Base-by-base conservation (phyloP, 805 yeast genomes). In the Sugiyamaella floridensis region DNA sequence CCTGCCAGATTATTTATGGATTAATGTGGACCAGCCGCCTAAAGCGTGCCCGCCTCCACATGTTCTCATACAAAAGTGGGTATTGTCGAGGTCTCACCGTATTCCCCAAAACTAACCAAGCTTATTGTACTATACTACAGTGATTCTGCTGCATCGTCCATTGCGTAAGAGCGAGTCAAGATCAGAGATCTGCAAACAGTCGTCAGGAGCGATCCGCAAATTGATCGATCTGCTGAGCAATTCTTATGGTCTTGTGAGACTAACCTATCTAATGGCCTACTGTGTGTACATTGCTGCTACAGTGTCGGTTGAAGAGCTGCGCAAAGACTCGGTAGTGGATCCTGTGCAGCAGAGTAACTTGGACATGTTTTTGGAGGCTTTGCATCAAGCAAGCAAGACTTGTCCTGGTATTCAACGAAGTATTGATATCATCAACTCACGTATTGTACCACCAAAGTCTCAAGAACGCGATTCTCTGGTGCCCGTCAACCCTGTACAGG, bases 201-300 rank as follows among this genome's bases (percentile, higher is more conserved):
- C 48, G 14, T 45, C 48, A 3, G 32, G 34, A 9, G 48, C 48
- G 1, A 45, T 45, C 11, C 15, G 29, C 10, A 45, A 45, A 19
- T 42, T 45, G 19, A 14, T 45, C 26, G 32, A 28, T 12, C 41
- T 45, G 15, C 19, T 45, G 5, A 34, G 32, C 16, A 32, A 15
- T 5, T 45, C 48, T 1, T 45, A 45, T 19, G 48, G 48, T 10
- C 32, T 45, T n/a, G 12, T 32, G n/a, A 29, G 48, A 45, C 48
- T 45, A n/a, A 45, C 48, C n/a, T 45, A 45, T 29, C 40, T 45
- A 11, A 45, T 45, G 48, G 48, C 48, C 6, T 45, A 45, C 41
- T 45, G 48, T 34, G 32, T 45, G n/a, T 45, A 45, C 32, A 45
- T 37, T 15, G 48, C 48, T n/a, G 48, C 48, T 4, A 45, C 48